A percentile compares a stretch with the other conserved stretches of the same genome.
These are phyloP conservation scores for Fusarium pseudograminearum DNA, from an alignment of 2,329 filamentous ascomycete genomes.

Conservation along the genomic window DNA sequence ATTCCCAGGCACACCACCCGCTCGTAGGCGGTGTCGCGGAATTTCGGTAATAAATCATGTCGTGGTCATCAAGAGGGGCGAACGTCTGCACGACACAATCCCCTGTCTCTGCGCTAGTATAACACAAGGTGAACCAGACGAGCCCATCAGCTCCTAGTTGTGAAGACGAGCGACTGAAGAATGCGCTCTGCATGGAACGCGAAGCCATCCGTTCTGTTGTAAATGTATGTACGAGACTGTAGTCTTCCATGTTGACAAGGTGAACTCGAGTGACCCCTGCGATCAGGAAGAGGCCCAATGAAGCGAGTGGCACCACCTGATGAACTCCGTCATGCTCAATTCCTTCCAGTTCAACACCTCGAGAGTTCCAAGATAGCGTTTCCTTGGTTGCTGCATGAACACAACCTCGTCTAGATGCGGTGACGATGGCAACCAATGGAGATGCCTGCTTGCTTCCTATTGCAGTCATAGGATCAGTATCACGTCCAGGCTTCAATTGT, in stretches of 20 bases:
- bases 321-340: slow-evolving; percentile 62
- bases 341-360: slow-evolving; percentile 56
- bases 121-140: slow-evolving; percentile 72
- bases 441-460: slow-evolving; percentile 29
- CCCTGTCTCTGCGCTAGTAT: slow-evolving; percentile 68
- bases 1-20: slow-evolving; percentile 64
- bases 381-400: slow-evolving; percentile 61
- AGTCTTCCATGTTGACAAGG: slow-evolving; percentile 61
- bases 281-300: slow-evolving; percentile 70
- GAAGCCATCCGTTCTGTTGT: slow-evolving; percentile 68
- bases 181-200: slow-evolving; percentile 70
- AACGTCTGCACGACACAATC: slow-evolving; percentile 76
- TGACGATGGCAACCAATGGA: slow-evolving; percentile 51
- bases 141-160: slow-evolving; percentile 68
- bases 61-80: slow-evolving; percentile 63
- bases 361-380: slow-evolving; percentile 62
- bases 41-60: slow-evolving; percentile 68
- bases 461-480: background rate
- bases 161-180: slow-evolving; percentile 58
- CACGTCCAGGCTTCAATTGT: background rate
- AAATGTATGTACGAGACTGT: slow-evolving; percentile 70
- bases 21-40: slow-evolving; percentile 53
- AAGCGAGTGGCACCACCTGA: slow-evolving; percentile 69
- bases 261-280: slow-evolving; percentile 70
- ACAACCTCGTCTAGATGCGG: slow-evolving; percentile 63